Evolutionary conservation across 1,284 basidiomycete species (phyloP).

Genomic region (Pholiota adiposa): DNA sequence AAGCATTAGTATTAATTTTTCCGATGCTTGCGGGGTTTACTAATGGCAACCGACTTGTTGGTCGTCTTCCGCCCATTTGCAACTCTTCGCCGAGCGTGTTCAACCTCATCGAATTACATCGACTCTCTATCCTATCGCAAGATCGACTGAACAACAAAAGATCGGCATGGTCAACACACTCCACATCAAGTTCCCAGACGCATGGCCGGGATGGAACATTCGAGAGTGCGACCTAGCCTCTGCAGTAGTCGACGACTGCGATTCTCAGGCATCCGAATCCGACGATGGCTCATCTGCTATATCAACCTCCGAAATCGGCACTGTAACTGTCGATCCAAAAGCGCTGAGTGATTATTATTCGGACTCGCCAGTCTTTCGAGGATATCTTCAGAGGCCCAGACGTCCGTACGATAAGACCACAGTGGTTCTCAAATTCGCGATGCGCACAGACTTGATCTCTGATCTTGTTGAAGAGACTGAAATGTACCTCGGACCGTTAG

Average conservation of each 20-base stretch:
- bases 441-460: constrained; percentile 39
- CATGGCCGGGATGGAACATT: constrained; percentile 40
- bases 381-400: constrained; percentile 21
- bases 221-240: constrained; percentile 32
- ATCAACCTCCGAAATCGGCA: constrained; percentile 17
- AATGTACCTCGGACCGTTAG: constrained; percentile 34
- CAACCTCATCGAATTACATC: no score
- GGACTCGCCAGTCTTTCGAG: constrained; percentile 42
- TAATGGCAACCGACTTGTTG: no score
- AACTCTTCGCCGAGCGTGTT: background rate
- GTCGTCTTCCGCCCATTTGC: no score
- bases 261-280: constrained; percentile 11
- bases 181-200: constrained; percentile 35
- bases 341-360: constrained; percentile 37
- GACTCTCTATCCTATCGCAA: no score
- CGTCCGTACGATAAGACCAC: constrained; percentile 6
- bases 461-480: constrained; percentile 36
- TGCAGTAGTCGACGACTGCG: background rate
- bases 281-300: background rate
- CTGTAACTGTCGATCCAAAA: constrained; percentile 30
- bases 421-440: constrained; percentile 40
- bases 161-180: constrained; percentile 23
- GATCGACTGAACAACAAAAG: no score
- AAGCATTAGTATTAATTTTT: background rate
- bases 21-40: no score